Base-by-base conservation (phyloP, 164 flowering plant genomes). In the Dillenia turbinata region DNA sequence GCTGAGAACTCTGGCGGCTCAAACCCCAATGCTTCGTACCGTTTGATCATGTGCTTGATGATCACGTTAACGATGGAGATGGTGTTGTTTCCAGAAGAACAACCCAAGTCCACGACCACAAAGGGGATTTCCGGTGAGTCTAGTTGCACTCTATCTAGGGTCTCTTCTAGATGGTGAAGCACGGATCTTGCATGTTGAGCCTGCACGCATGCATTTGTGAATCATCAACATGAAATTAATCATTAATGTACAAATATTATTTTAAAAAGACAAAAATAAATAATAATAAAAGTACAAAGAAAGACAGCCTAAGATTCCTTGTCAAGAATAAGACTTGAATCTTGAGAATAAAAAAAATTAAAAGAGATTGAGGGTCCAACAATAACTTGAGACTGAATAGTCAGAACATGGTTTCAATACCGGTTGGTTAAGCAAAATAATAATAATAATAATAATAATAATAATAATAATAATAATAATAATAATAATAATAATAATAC, bases 21-120 rank as follows among this genome's bases (percentile, higher is more conserved):
- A 44, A 2, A 64, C 1, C 83, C 92, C 3, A 64, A 49, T 44
- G 77, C 84, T 61, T 88, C 90, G 64, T 79, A 89, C 5, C 89
- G 75, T 81, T 89, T 84, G 9, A 40, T 74, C 52, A 91, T 79
- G 77, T 87, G 93, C 47, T 87, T 84, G 70, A 91, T 69, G 63
- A 91, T 91, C 10, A 74, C 82, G 16, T 85, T 88, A 9, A 89
- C 56, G 48, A 69, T 73, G 83, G 75, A 66, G 62, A 87, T 70
- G 19, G 93, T 87, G 86, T 91, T 91, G 73, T 57, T 69, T 13
- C 97, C 90, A 45, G 81, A 71, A 11, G 96, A 89, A 59, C 97
- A 91, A 0, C 97, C 97, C 48, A 91, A 69, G 70, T 91, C 97
- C 9, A 79, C 96, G 10, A 89, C 87, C 24, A 59, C 73, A 59